Evolutionary conservation across 2,329 filamentous ascomycete species (phyloP).

Genomic region (Clonostachys byssicola): DNA sequence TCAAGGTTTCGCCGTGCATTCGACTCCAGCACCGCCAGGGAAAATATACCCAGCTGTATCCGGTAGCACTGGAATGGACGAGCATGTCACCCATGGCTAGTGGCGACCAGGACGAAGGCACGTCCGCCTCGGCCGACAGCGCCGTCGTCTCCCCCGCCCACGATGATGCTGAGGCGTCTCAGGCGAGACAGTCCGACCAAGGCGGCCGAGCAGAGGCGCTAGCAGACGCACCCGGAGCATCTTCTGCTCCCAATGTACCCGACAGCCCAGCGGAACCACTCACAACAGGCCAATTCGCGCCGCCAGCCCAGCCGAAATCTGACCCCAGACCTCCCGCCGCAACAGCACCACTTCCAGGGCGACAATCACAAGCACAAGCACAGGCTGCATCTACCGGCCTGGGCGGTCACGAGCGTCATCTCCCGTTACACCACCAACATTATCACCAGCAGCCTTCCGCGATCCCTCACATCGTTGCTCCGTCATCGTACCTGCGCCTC

Average conservation of each 20-base stretch:
- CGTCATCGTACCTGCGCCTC: conserved; percentile 52
- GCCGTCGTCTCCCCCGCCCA: not conserved
- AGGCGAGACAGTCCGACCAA: too few relatives aligned
- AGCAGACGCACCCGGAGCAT: too few relatives aligned
- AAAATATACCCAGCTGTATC: not conserved
- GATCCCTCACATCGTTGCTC: conserved; percentile 54
- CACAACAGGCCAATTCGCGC: too few relatives aligned
- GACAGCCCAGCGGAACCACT: too few relatives aligned
- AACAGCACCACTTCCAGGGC: conserved; percentile 1
- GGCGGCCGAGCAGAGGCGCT: too few relatives aligned
- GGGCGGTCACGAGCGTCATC: conserved; percentile 5
- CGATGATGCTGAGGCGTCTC: not conserved
- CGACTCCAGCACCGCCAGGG: too few relatives aligned
- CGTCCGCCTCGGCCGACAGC: not conserved
- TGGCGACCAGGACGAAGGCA: not conserved
- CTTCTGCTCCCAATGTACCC: too few relatives aligned
- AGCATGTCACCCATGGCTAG: not conserved
- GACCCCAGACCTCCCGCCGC: not conserved
- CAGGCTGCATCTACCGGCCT: not conserved
- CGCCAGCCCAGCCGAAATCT: too few relatives aligned
- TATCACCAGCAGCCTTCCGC: conserved; percentile 3
- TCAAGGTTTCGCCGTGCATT: too few relatives aligned
- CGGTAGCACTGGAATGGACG: not conserved
- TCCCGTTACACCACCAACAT: too few relatives aligned
- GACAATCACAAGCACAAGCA: not conserved